Conservation (phyloP, 345 rosid genomes). For the Ceriops tagal region DNA sequence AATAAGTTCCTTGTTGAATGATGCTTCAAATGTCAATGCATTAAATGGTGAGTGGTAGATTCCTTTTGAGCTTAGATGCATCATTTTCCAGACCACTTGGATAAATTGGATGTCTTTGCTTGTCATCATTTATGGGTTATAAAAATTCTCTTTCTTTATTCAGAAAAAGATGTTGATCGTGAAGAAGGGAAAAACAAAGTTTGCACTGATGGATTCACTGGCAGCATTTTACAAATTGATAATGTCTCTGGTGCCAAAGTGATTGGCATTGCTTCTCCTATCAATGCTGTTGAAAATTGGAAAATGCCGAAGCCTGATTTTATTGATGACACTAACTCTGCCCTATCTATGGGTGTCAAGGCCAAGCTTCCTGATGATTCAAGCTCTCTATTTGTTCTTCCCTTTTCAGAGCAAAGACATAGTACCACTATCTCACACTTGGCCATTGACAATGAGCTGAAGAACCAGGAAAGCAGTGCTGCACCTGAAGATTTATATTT, state of each 20-base stretch:
- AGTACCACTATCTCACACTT: constrained; percentile 15
- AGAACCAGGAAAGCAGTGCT: constrained; percentile 23
- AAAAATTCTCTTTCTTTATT: constrained; percentile 3
- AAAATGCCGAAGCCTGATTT: constrained; percentile 20
- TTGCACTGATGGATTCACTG: constrained; percentile 10
- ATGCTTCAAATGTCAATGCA: constrained; percentile 11
- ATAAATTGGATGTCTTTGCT: background rate
- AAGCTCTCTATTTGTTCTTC: constrained; percentile 35
- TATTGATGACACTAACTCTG: constrained; percentile 23
- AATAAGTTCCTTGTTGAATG: constrained; percentile 16
- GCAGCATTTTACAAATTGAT: constrained; percentile 2
- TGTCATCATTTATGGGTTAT: background rate
- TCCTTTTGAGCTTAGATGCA: background rate
- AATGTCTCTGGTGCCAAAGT: constrained; percentile 22
- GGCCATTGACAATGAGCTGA: constrained; percentile 19
- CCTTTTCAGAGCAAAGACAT: constrained; percentile 32
- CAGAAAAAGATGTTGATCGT: constrained; percentile 21
- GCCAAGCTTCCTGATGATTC: constrained; percentile 46
- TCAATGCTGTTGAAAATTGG: constrained; percentile 21
- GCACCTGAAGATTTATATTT: constrained; percentile 61
- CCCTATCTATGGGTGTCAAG: constrained; percentile 27
- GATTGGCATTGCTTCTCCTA: constrained; percentile 3
- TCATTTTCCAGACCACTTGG: background rate
- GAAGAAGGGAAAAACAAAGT: constrained; percentile 21
- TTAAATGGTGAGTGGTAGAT: constrained; percentile 22